Base-by-base conservation (phyloP, 176 grass and related monocot species). In the Rhynchospora tenuis region DNA sequence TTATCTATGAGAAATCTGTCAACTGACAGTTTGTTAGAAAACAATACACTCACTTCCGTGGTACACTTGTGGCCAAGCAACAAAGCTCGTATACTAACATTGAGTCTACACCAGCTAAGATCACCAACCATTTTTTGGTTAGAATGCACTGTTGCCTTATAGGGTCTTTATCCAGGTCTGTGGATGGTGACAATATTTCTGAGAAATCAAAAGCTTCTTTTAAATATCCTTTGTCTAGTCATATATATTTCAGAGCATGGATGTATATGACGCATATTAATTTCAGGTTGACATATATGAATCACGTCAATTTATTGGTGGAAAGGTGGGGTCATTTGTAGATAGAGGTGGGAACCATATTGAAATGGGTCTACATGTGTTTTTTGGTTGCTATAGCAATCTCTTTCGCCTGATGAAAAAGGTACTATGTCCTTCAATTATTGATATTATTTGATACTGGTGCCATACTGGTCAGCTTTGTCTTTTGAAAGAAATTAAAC, bases 331-430 rank as follows among this genome's bases (percentile, higher is more conserved):
- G 38, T 98, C 95, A 13, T 98, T 98, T 79, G 95, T 98, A 0
- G 92, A 98, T 75, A 98, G 81, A 68, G 59, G 45, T 56, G 95
- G 95, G 59, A 98, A 98, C 75, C 95, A 98, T 91, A 98, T 98
- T 16, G 95, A 98, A 84, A 98, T 98, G 95, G 95, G 95, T 9
- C 70, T 95, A 42, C 95, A 98, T 27, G 95, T 98, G 69, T 98
- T 98, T 76, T 98, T 98, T 20, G 95, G 95, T 59, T 98, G 95
- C 84, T 98, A 98, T 73, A 98, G 91, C 87, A 98, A 98, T 88
- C 90, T 98, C 61, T 98, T 94, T 84, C 95, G 95, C 29, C 92
- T 98, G 22, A 90, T 98, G 90, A 98, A 94, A 88, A 98, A 98
- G 92, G 73, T 71, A 71, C 3, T 76, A 14, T 76, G 7, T 64